Evolutionary conservation across 179 eudicot genomes (phyloP), one percentile per base, ranked within the genome.

Genomic region (Carnegiea gigantea): DNA sequence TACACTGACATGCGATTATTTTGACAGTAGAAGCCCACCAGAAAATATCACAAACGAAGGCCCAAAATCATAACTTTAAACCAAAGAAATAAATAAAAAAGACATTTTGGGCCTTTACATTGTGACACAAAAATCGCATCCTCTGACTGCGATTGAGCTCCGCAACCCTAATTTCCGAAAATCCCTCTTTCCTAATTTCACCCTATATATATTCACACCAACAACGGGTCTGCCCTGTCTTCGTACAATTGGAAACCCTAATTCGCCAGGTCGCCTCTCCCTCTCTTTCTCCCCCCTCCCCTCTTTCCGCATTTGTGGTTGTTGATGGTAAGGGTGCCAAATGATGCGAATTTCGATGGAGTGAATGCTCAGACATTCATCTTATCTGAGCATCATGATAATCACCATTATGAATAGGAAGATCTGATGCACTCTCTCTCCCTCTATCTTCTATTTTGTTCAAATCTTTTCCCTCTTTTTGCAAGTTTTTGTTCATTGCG

Each of bases 271-370:
- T 51, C 70, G 2, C 15, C 70, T 65, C 36, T 65, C 70, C 26
- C 17, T 17, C 15, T 28, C 40, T 28, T 14, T 7, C 28, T 23
- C 28, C 8, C 67, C 21, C 67, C 7, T 12, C 21, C 68, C 26
- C 20, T 3, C 15, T 28, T 6, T 67, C 5, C 1, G 18, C 23
- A 40, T 65, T 65, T 65, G 13, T 65, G 40, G 43, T 70, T 70
- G 44, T 70, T 18, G 46, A 70, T 70, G 44, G 46, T 36, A 10
- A 30, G 44, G 73, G 46, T 36, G 46, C n/a, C 73, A 70, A 36
- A 70, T 70, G 73, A 70, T 30, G 73, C 73, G 15, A 70, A 30
- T 6, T 70, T 30, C 73, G 73, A 70, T 70, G 73, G 73, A 70
- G 73, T 70, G 73, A 70, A 2, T 33, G 23, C 21, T 70, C 73